Base-by-base conservation (phyloP, 1,139 yeast genomes). In the Candida anutae region DNA sequence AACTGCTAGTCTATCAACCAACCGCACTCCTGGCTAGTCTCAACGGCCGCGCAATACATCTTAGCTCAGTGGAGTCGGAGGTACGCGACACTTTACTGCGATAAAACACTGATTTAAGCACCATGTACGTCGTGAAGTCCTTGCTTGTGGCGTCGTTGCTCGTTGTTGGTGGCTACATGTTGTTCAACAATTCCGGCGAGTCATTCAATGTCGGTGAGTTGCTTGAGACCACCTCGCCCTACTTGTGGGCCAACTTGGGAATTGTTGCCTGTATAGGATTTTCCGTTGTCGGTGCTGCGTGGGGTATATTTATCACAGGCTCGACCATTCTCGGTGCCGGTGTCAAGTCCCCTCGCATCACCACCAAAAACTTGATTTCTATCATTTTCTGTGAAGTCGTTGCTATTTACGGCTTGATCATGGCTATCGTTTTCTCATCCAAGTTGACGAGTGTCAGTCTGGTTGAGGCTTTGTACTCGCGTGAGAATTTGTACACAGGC, bases 321-420 rank as follows among this genome's bases (percentile, higher is more conserved):
- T 70, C 96, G 2, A 77, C 95, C 23, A 84, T 93, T 43, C 62
- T 93, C 36, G 99, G 99, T 42, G 98, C 98, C 4, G 98, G 98
- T 62, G 96, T 93, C 36, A 84, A 84, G 55, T 90, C 95, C 4
- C 98, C 98, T 27, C 69, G 97, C 53, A 93, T 93, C 53, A 88
- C 97, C 26, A 93, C 99, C 36, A 93, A 93, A 68, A 90, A 90
- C 58, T 73, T 93, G 54, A 93, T 93, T 37, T 81, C 95, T 31
- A 90, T 93, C 55, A 93, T 93, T 63, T 93, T 93, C 68, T 93
- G 98, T 69, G 99, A 93, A 61, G 98, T 93, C 43, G 99, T 93
- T 35, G 99, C 98, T 39, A 93, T 93, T 53, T 93, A 93, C 53
- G 98, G 98, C 6, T 74, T 93, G 43, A 93, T 93, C 53, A 90